Base-by-base conservation (phyloP, 192 early-diverging fungal species). In the Pecoramyces ruminantium region DNA sequence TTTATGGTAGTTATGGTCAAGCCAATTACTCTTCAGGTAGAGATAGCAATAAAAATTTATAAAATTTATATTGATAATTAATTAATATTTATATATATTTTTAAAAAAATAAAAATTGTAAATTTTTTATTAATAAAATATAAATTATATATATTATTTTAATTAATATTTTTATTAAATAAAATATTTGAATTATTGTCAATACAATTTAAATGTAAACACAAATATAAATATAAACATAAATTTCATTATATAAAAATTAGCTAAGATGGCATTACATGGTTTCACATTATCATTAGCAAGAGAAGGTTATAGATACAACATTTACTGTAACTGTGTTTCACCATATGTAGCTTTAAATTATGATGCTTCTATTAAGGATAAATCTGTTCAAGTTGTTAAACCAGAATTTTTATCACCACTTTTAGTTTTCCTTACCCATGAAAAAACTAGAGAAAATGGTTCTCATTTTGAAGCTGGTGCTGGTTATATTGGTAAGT, bases 1-100 rank as follows among this genome's bases (percentile, higher is more conserved):
- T 99, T 80, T 99, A 99, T 85, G 98, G 98, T 80, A 99, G 98
- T 91, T 98, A 97, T 90, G 98, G 98, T 77, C 92, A 94, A 84
- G 91, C 92, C 39, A 96, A 96, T 88, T 96, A 96, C 84, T 87
- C 89, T 79, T 86, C 93, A 79, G 92, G 91, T 92, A 83, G 83
- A 84, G n/a, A n/a, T n/a, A n/a, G n/a, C n/a, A n/a, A n/a, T n/a
- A n/a, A n/a, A n/a, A n/a, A n/a, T n/a, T n/a, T n/a, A n/a, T n/a
- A n/a, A n/a, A n/a, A n/a, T n/a, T n/a, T n/a, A n/a, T n/a, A n/a
- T n/a, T n/a, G n/a, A n/a, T n/a, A n/a, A n/a, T n/a, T n/a, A n/a
- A n/a, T n/a, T n/a, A n/a, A n/a, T n/a, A n/a, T n/a, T n/a, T n/a
- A n/a, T n/a, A n/a, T n/a, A n/a, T n/a, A n/a, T n/a, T n/a, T n/a